Evolutionary conservation across 1,284 basidiomycete genomes (phyloP).

Genomic region (Microbotryomycetes sp.): DNA sequence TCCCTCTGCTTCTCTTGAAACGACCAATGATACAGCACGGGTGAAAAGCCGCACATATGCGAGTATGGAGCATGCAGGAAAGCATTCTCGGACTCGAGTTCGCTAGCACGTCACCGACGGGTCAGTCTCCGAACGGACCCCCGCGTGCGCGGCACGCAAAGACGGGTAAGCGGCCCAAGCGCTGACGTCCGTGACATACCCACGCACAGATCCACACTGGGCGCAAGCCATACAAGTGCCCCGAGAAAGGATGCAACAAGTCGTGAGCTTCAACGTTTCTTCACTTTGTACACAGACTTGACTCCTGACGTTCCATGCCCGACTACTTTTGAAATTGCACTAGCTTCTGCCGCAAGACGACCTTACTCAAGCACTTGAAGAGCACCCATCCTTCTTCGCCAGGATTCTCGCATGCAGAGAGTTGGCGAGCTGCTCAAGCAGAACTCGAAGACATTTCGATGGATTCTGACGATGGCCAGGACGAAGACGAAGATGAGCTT

Average conservation of each 20-base stretch:
- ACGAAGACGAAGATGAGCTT: not conserved
- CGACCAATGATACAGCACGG: not conserved
- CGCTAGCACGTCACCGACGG: constrained; percentile 20
- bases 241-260: constrained; percentile 5
- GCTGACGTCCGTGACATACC: not conserved
- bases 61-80: not conserved
- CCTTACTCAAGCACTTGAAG: constrained; percentile 43
- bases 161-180: not conserved
- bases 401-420: not conserved
- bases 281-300: no score
- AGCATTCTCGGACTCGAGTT: not conserved
- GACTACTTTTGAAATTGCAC: not conserved
- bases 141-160: not conserved
- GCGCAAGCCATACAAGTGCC: constrained; percentile 16
- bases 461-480: not conserved
- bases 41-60: not conserved
- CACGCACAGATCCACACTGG: constrained; percentile 21
- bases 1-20: no score
- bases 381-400: constrained; percentile 36
- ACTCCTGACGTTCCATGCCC: not conserved
- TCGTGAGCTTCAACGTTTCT: constrained; percentile 2
- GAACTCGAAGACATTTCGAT: not conserved
- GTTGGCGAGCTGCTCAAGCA: not conserved
- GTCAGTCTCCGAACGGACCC: constrained; percentile 1
- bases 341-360: constrained; percentile 44